Conservation (phyloP, 768 basidiomycete genomes). For the Termitomyces sp. region DNA sequence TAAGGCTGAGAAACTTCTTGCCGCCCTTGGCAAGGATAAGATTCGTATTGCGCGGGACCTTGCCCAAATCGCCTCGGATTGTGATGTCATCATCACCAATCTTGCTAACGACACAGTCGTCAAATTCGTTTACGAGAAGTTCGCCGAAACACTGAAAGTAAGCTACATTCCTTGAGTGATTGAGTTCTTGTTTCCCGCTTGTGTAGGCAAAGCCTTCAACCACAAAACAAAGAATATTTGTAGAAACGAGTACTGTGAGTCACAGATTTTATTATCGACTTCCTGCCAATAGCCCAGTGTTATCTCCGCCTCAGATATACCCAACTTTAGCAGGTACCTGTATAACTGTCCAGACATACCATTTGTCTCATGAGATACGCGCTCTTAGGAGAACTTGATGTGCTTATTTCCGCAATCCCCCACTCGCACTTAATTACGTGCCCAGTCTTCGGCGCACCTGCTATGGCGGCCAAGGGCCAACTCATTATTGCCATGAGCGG, state of each 20-base stretch:
- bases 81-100: conserved; percentile 74
- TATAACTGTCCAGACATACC: background rate
- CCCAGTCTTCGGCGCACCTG: conserved; percentile 75
- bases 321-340: conserved; percentile 44
- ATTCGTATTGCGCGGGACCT: conserved; percentile 51
- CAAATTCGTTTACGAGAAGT: conserved; percentile 52
- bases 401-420: conserved; percentile 49
- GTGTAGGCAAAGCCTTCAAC: conserved; percentile 33
- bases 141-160: conserved; percentile 57
- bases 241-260: conserved; percentile 76
- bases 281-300: background rate
- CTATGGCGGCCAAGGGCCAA: conserved; percentile 56
- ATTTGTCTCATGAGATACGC: background rate
- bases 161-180: background rate
- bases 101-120: conserved; percentile 71
- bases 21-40: conserved; percentile 48
- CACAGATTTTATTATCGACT: background rate
- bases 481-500: conserved; percentile 78
- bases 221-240: conserved; percentile 63
- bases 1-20: conserved; percentile 52
- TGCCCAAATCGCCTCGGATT: conserved; percentile 55
- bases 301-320: conserved; percentile 37
- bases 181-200: conserved; percentile 1
- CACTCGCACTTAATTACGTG: conserved; percentile 64
- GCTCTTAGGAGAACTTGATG: conserved; percentile 59